phyloP scores from a whole-genome alignment of 2,329 filamentous ascomycete genomes.

The Coniella vitis region DNA sequence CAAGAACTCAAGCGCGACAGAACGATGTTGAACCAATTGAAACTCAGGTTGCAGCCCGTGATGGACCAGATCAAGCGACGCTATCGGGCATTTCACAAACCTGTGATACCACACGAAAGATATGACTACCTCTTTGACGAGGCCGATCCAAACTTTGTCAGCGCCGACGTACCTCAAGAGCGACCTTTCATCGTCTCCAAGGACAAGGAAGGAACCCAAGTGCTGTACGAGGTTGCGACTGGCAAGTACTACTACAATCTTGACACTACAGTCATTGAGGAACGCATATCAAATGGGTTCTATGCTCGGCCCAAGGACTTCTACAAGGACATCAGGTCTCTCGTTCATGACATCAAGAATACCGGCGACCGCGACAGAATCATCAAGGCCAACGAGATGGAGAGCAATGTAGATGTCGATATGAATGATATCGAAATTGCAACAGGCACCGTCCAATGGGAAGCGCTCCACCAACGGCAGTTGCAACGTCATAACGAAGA shows the following conservation, averaged over 20 bases:
- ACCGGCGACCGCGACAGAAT: constrained; percentile 77
- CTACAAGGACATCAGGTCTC: constrained; percentile 73
- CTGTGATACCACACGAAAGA: constrained; percentile 65
- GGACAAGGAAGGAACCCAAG: constrained; percentile 72
- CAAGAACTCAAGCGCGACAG: constrained; percentile 76
- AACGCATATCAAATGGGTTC: constrained; percentile 92
- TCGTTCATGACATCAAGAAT: constrained; percentile 78
- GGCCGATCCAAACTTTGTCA: constrained; percentile 64
- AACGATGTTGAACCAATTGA: constrained; percentile 76
- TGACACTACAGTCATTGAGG: constrained; percentile 87
- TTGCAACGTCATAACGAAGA: constrained; percentile 54
- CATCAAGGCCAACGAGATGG: constrained; percentile 83
- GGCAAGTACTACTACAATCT: constrained; percentile 93
- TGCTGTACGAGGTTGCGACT: constrained; percentile 66
- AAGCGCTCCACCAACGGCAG: constrained; percentile 62
- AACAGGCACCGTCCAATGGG: constrained; percentile 39
- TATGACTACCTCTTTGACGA: constrained; percentile 83
- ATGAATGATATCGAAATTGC: constrained; percentile 69
- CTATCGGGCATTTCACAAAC: constrained; percentile 81
- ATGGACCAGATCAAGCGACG: constrained; percentile 94
- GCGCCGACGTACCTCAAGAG: constrained; percentile 51
- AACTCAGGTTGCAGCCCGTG: constrained; percentile 83
- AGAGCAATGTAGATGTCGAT: constrained; percentile 91
- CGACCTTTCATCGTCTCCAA: constrained; percentile 74
- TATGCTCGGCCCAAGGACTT: constrained; percentile 91